Evolutionary conservation across 78 protist species (phyloP), one percentile per base, ranked within the genome.

Genomic region (Isochrysis galbana): DNA sequence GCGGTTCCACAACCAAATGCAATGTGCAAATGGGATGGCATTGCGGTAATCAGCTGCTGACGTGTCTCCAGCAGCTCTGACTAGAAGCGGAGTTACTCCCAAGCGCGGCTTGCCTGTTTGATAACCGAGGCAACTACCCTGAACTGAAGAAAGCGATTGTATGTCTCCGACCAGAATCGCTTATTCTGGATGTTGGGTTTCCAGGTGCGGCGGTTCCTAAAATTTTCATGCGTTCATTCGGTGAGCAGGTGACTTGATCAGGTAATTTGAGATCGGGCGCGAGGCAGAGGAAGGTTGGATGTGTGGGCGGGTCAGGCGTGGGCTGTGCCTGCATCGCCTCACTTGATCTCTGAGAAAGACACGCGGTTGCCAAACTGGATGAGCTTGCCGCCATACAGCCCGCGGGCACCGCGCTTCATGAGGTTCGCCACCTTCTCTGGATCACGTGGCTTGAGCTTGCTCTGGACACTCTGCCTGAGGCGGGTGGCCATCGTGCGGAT

Each of bases 141-240:
- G 39, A 70, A 70, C 17, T 34, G 41, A 41, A 70, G 80, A 17
- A 70, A 70, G 14, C 80, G 80, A 21, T 70, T 25, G 80, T 70
- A 70, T 14, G 80, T n/a, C 80, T 70, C 80, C 44, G 44, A 34
- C 80, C 80, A 70, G 39, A 70, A 70, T 5, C 80, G 80, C 80
- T 70, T 70, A 41, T n/a, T 3, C 80, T 70, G 34, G 29, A 70
- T 41, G 80, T 70, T 70, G 80, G 80, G 80, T 41, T 26, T n/a
- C 80, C 80, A 70, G 5, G 34, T 70, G 38, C 80, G 80, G 29
- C 80, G 34, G n/a, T n/a, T n/a, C n/a, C n/a, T n/a, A n/a, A n/a
- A n/a, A n/a, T n/a, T n/a, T n/a, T n/a, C n/a, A n/a, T n/a, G n/a
- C n/a, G n/a, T n/a, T n/a, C n/a, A n/a, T n/a, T 3, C 74, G 29